These are phyloP conservation scores for Marvania coccoides DNA, from an alignment of 139 green algal species.

Conservation along the genomic window DNA sequence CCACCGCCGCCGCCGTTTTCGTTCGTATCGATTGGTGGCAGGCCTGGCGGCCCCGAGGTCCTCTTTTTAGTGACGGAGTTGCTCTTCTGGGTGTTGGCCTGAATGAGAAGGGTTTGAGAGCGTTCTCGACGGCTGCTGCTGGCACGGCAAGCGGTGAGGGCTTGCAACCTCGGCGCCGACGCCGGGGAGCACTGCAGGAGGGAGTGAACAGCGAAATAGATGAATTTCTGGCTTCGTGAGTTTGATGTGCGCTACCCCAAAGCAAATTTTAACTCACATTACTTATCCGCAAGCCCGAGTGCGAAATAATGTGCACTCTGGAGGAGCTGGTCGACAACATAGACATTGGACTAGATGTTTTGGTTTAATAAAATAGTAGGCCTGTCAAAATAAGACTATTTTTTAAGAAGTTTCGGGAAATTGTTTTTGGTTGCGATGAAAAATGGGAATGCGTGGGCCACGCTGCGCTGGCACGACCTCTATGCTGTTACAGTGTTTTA, in stretches of 20 bases:
- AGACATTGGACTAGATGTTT: background rate
- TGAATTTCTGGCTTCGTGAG: too few relatives aligned
- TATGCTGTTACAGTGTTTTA: too few relatives aligned
- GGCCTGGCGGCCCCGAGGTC: slow-evolving; percentile 30
- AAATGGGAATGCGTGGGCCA: background rate
- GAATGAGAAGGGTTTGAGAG: background rate
- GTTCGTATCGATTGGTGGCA: slow-evolving; percentile 39
- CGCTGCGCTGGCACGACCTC: too few relatives aligned
- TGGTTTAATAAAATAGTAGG: background rate
- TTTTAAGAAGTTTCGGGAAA: background rate
- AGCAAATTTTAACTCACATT: too few relatives aligned
- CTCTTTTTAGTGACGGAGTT: slow-evolving; percentile 41
- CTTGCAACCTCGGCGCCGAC: background rate
- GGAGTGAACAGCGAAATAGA: too few relatives aligned
- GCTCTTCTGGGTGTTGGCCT: slow-evolving; percentile 26
- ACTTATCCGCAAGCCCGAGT: too few relatives aligned
- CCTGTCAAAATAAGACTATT: background rate
- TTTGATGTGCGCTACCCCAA: too few relatives aligned
- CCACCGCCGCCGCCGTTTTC: slow-evolving; percentile 32
- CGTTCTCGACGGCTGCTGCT: background rate
- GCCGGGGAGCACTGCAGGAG: too few relatives aligned
- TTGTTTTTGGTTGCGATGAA: background rate
- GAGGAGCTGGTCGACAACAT: background rate
- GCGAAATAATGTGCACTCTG: too few relatives aligned
- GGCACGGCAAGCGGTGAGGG: background rate